These are phyloP conservation scores for Chrysoporthe cubensis DNA, from an alignment of 2,329 filamentous ascomycete species.

Conservation along the genomic window DNA sequence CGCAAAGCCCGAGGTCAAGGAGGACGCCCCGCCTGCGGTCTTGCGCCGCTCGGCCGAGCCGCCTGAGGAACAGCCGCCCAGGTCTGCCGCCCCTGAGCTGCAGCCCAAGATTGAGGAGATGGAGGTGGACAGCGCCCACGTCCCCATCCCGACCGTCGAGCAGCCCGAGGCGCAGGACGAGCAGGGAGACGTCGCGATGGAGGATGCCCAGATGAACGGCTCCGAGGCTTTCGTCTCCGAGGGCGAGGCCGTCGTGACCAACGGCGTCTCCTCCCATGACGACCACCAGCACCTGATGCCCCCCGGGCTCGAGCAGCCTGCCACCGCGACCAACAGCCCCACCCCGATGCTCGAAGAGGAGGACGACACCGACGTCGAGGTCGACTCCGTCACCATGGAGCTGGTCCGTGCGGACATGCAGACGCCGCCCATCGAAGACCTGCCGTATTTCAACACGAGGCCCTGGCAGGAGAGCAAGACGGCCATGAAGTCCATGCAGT, in stretches of 20 bases:
- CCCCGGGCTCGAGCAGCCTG: conserved; percentile 29
- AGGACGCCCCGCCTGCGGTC: not conserved
- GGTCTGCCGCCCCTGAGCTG: conserved; percentile 27
- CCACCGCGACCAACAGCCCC: conserved; percentile 46
- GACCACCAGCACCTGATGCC: conserved; percentile 26
- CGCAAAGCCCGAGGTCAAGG: conserved; percentile 20
- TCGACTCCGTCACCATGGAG: conserved; percentile 54
- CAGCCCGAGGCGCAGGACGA: conserved; percentile 29
- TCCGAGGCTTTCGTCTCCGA: conserved; percentile 19
- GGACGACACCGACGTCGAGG: conserved; percentile 59
- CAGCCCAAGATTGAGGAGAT: conserved; percentile 47
- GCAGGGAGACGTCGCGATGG: conserved; percentile 43
- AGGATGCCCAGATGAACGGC: conserved; percentile 34
- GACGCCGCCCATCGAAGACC: conserved; percentile 58
- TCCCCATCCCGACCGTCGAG: conserved; percentile 35
- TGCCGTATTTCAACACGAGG: conserved; percentile 52
- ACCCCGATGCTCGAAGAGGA: conserved; percentile 56
- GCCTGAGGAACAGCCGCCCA: conserved; percentile 7
- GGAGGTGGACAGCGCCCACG: conserved; percentile 42
- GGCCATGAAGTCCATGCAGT: conserved; percentile 48
- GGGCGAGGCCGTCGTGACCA: conserved; percentile 18
- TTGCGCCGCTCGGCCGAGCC: conserved; percentile 29
- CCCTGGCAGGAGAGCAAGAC: conserved; percentile 54
- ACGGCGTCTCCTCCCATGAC: conserved; percentile 30
- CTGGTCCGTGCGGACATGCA: conserved; percentile 54